phyloP scores from a whole-genome alignment of 2,329 filamentous ascomycete genomes.

The Fusarium sp. region DNA sequence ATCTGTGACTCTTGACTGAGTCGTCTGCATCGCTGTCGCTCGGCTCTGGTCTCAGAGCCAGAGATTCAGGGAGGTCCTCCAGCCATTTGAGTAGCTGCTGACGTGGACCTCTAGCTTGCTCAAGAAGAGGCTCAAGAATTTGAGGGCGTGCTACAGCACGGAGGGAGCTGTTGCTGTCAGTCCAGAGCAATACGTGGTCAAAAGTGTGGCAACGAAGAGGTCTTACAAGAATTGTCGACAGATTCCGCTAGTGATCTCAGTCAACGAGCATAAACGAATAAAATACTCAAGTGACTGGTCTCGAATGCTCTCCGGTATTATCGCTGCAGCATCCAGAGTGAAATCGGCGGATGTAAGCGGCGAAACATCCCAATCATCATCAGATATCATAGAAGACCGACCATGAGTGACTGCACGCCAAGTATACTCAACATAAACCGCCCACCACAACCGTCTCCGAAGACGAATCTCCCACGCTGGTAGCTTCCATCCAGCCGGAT shows the following conservation, averaged over 20 bases:
- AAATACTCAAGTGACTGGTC: not conserved
- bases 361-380: not conserved
- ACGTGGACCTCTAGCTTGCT: not conserved
- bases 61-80: not conserved
- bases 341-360: not conserved
- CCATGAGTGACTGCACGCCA: not conserved
- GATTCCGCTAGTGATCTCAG: not conserved
- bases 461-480: not conserved
- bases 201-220: accelerated
- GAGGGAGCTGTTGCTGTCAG: not conserved
- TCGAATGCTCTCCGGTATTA: not conserved
- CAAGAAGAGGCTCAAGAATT: not conserved
- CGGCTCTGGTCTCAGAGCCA: accelerated
- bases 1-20: not conserved
- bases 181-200: accelerated
- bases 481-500: not conserved
- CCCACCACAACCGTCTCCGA: not conserved
- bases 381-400: not conserved
- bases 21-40: not conserved
- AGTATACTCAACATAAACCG: not conserved
- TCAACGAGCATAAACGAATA: not conserved
- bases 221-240: constrained; percentile 12
- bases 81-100: constrained; percentile 2
- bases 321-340: not conserved
- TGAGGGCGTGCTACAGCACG: not conserved